Base-by-base conservation (phyloP, 2,329 filamentous ascomycete species). In the Lasiodiplodia sp. region DNA sequence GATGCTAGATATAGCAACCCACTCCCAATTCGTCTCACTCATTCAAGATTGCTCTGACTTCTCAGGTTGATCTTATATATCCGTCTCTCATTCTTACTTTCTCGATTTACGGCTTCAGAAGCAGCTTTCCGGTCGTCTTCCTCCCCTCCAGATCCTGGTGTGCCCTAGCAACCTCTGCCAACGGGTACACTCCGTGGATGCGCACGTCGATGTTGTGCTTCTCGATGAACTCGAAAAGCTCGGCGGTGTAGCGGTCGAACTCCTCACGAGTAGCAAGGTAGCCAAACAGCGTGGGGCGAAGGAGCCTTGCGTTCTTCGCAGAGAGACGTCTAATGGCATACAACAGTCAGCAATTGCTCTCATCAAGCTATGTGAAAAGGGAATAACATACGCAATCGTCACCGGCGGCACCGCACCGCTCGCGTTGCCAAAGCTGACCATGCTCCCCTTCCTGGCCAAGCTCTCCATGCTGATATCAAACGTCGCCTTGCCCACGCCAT, bases 401-500 rank as follows among this genome's bases (percentile, higher is more conserved):
- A 91, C 80, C 0, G 92, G 92, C n/a, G 89, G 89, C 1, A 96
- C 91, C 3, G 91, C 86, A 5, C 94, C 94, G 79, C 89, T 87
- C 8, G 92, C 91, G 80, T 96, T 96, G 3, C 93, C 93, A 80
- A 94, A 96, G 60, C 88, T 90, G 31, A 93, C 86, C 74, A 97
- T 81, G 1, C 85, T 91, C 5, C 93, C 94, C 83, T 96, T 96
- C 71, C 89, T 80, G 72, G 90, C 91, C 66, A 95, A 85, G 73
- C 89, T 87, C 71, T 94, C 88, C 71, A 97, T 78, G 74, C 90
- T 91, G 23, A 87, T 85, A 73, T 97, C 92, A 81, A 96, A 97
- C 0, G 94, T 97, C 60, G 86, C 86, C 82, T 93, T 93, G 14
- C 94, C 94, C 2, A 97, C 92, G 6, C 92, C 92, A 77, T 97